Percentiles rank a stretch among this genome's conserved stretches.
Evolutionary conservation across 352 stramenopile genomes (phyloP).

Genomic region (Lagenidium giganteum): DNA sequence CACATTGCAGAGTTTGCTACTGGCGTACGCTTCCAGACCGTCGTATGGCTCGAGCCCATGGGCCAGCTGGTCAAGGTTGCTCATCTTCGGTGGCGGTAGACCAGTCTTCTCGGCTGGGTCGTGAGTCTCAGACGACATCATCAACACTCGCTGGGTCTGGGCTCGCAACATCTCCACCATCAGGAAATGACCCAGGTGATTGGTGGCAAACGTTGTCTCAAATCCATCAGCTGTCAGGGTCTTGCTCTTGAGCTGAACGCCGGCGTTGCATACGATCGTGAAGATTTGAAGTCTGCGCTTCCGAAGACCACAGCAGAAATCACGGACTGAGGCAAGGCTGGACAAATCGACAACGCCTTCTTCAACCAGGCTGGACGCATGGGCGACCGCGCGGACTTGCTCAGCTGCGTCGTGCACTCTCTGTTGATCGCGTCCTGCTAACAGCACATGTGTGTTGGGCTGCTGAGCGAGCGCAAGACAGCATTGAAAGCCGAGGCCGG

Average conservation of each 20-base stretch:
- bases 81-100: slow-evolving; percentile 16
- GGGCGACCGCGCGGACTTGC: slow-evolving; percentile 7
- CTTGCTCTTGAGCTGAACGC: slow-evolving; percentile 16
- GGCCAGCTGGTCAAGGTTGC: slow-evolving; percentile 23
- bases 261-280: slow-evolving; percentile 32
- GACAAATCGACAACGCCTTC: slow-evolving; percentile 16
- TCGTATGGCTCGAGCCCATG: slow-evolving; percentile 16
- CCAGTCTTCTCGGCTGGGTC: slow-evolving; percentile 3
- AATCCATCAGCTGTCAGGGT: slow-evolving; percentile 20
- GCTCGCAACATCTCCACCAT: slow-evolving; percentile 21
- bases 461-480: slow-evolving; percentile 20
- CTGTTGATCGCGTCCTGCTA: slow-evolving; percentile 16
- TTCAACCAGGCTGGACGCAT: slow-evolving; percentile 9
- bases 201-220: slow-evolving; percentile 35
- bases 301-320: slow-evolving; percentile 18
- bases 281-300: slow-evolving; percentile 20
- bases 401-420: slow-evolving; percentile 19
- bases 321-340: slow-evolving; percentile 20
- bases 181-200: slow-evolving; percentile 35
- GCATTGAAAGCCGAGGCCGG: slow-evolving; percentile 25
- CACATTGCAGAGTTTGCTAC: slow-evolving; percentile 40
- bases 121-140: slow-evolving; percentile 27
- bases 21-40: slow-evolving; percentile 23
- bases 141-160: slow-evolving; percentile 19
- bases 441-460: slow-evolving; percentile 15